Percentiles rank a stretch among this genome's conserved stretches.
Evolutionary conservation across 2,329 filamentous ascomycete genomes (phyloP).

Genomic region (Sclerotinia minor): DNA sequence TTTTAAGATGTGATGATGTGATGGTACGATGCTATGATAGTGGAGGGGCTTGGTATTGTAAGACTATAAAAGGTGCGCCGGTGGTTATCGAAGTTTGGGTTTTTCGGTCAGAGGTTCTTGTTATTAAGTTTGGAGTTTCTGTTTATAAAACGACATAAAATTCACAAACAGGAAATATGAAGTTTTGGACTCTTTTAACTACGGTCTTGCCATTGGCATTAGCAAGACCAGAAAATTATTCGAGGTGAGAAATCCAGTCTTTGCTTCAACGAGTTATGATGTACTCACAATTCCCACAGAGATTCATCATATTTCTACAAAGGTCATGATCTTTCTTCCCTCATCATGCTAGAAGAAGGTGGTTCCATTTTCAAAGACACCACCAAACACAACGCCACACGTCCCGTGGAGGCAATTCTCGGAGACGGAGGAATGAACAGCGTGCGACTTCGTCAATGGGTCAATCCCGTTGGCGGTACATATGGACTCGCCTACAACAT

Average conservation of each 20-base stretch:
- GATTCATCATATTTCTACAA: conserved; percentile 40
- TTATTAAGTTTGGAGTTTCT: too few species aligned
- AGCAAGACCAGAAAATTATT: conserved; percentile 11
- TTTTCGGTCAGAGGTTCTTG: background rate
- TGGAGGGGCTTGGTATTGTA: background rate
- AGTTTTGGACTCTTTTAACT: conserved; percentile 8
- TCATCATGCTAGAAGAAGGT: conserved; percentile 43
- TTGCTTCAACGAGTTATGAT: background rate
- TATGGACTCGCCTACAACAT: conserved; percentile 72
- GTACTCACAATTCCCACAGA: background rate
- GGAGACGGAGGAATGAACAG: conserved; percentile 64
- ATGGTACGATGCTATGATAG: background rate
- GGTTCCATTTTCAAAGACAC: conserved; percentile 45
- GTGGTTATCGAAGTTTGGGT: background rate
- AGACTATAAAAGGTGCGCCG: background rate
- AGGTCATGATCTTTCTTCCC: conserved; percentile 45
- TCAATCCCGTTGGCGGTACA: conserved; percentile 61
- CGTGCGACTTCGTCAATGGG: conserved; percentile 70
- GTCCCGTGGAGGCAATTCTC: conserved; percentile 62
- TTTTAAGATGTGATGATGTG: too few species aligned
- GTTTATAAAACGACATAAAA: background rate
- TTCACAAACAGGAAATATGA: background rate
- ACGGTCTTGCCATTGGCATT: conserved; percentile 18
- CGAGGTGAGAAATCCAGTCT: background rate
- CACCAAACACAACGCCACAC: conserved; percentile 40